phyloP scores from a whole-genome alignment of 352 stramenopile genomes.

The Globisporangium spinosum region DNA sequence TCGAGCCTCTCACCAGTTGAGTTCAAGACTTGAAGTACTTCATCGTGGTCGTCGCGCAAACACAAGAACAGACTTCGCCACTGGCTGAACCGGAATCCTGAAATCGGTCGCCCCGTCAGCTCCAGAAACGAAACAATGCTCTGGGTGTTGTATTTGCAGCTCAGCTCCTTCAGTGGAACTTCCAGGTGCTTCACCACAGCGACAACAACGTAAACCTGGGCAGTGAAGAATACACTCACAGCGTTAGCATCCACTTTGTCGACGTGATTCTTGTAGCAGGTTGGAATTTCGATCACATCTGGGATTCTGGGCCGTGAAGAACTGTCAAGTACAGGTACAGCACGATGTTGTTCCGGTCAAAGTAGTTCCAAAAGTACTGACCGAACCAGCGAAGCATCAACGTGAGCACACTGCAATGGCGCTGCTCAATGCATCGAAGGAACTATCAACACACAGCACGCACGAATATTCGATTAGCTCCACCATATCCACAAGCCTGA shows the following conservation, averaged over 20 bases:
- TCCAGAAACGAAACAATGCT: constrained; percentile 30
- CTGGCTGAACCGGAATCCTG: constrained; percentile 40
- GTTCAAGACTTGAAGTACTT: constrained; percentile 15
- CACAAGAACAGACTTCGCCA: constrained; percentile 39
- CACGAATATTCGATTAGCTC: constrained; percentile 4
- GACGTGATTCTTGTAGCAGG: neutral
- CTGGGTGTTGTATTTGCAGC: constrained; percentile 22
- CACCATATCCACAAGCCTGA: neutral
- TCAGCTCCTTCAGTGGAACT: constrained; percentile 31
- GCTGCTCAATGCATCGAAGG: constrained; percentile 36
- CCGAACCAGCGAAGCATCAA: constrained; percentile 47
- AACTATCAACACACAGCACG: constrained; percentile 25
- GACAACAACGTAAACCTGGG: constrained; percentile 50
- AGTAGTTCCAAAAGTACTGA: constrained; percentile 71
- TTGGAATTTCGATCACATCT: constrained; percentile 25
- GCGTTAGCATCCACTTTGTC: neutral
- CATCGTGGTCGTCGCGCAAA: constrained; percentile 45
- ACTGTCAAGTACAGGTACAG: constrained; percentile 47
- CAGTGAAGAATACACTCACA: neutral
- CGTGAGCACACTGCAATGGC: constrained; percentile 41
- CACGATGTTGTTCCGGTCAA: constrained; percentile 60
- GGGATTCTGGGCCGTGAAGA: constrained; percentile 57
- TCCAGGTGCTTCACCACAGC: constrained; percentile 49
- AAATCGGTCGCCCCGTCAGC: constrained; percentile 39
- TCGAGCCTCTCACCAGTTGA: neutral